These are phyloP conservation scores for Calonectria honghensis DNA, from an alignment of 2,329 filamentous ascomycete species.

Conservation along the genomic window DNA sequence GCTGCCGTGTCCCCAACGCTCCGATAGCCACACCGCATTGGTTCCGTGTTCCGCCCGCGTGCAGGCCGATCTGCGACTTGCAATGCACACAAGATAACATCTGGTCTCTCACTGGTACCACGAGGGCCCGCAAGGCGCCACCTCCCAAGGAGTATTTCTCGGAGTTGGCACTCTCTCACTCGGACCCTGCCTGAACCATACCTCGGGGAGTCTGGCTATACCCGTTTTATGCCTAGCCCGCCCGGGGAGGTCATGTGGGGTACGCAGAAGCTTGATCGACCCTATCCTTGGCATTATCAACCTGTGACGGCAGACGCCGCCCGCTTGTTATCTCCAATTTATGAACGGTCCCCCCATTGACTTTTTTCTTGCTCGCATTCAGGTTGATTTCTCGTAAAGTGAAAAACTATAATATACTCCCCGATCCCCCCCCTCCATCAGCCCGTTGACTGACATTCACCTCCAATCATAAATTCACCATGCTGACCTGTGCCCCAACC, in stretches of 20 bases:
- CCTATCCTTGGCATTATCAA: constrained; percentile 25
- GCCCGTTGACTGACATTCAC: neutral
- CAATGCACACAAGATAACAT: constrained; percentile 21
- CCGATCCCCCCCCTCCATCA: neutral
- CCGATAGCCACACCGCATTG: constrained; percentile 16
- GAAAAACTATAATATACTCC: neutral
- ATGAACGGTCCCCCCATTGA: neutral
- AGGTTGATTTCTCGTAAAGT: neutral
- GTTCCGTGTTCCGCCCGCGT: neutral
- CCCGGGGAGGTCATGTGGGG: constrained; percentile 13
- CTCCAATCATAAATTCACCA: neutral
- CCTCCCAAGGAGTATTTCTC: constrained; percentile 31
- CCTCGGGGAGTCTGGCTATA: neutral
- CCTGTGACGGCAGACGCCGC: neutral
- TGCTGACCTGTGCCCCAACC: neutral
- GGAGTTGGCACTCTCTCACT: constrained; percentile 16
- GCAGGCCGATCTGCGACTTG: neutral
- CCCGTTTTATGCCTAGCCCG: neutral
- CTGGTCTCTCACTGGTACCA: constrained; percentile 8
- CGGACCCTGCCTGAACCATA: neutral
- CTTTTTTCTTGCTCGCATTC: neutral
- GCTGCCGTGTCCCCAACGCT: neutral
- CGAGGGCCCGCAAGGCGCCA: constrained; percentile 8
- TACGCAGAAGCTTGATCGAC: constrained; percentile 21
- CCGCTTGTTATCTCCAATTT: neutral